phyloP scores from a whole-genome alignment of 1,139 yeast genomes.

The Pichia sp. region DNA sequence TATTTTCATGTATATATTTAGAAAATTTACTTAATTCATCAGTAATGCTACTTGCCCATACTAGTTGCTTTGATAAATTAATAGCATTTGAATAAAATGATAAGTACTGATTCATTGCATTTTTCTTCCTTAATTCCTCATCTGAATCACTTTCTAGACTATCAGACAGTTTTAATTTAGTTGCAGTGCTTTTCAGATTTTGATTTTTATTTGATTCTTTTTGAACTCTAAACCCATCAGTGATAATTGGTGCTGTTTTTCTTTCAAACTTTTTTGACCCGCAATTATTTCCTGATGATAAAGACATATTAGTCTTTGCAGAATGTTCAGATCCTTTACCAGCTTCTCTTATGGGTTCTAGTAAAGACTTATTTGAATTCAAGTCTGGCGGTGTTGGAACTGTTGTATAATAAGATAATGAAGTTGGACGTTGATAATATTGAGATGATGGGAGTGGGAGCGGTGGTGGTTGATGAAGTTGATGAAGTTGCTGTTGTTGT shows the following conservation, averaged over 20 bases:
- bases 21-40: slow-evolving; percentile 2
- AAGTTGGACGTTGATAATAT: too few relatives aligned
- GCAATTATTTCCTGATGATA: too few relatives aligned
- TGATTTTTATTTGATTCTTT: not conserved
- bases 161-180: not conserved
- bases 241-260: too few relatives aligned
- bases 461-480: not conserved
- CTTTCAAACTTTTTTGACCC: too few relatives aligned
- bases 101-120: not conserved
- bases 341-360: too few relatives aligned
- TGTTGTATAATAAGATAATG: not conserved
- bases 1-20: slow-evolving; percentile 7
- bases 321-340: too few relatives aligned
- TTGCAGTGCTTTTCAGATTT: too few relatives aligned
- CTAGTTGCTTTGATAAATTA: not conserved
- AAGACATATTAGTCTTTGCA: too few relatives aligned
- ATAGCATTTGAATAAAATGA: not conserved
- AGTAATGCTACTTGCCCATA: not conserved
- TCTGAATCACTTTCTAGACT: not conserved
- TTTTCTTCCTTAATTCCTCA: too few relatives aligned
- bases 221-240: not conserved
- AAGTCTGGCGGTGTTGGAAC: too few relatives aligned
- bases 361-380: too few relatives aligned
- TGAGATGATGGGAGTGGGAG: not conserved
- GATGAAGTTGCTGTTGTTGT: not conserved